Conservation (phyloP, 441 rosid species). For the Francoa sonchifolia region DNA sequence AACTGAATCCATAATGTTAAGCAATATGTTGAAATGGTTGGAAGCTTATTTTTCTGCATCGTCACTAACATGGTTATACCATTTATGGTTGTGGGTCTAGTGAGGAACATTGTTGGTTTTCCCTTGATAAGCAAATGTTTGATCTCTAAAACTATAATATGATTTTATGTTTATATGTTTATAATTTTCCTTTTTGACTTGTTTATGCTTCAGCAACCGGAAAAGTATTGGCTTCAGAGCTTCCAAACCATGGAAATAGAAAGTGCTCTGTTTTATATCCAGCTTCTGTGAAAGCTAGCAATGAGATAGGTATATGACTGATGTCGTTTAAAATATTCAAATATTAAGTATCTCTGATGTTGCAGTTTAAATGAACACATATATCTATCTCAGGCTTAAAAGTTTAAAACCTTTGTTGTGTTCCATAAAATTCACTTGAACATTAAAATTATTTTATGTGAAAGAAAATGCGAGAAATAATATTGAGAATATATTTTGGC, state of each 20-base stretch:
- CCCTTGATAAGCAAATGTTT: neutral
- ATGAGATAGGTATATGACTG: conserved; percentile 53
- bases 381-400: neutral
- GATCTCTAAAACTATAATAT: neutral
- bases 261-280: conserved; percentile 81
- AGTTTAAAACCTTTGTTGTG: neutral
- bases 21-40: too few relatives aligned
- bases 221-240: conserved; percentile 79
- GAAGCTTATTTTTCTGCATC: conserved; percentile 4
- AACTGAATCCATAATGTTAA: too few relatives aligned
- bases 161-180: too few relatives aligned
- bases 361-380: too few relatives aligned
- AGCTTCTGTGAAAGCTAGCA: conserved; percentile 80
- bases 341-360: too few relatives aligned
- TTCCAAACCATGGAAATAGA: conserved; percentile 49
- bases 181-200: conserved; percentile 5
- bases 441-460: conserved; percentile 3
- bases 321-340: too few relatives aligned
- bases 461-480: neutral
- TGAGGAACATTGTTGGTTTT: neutral
- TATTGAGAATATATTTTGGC: conserved; percentile 8
- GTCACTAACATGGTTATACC: neutral
- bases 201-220: conserved; percentile 59
- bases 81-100: neutral
- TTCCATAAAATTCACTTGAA: neutral